Conservation (phyloP, 495 filamentous ascomycete genomes). For the Clohesyomyces aquaticus region DNA sequence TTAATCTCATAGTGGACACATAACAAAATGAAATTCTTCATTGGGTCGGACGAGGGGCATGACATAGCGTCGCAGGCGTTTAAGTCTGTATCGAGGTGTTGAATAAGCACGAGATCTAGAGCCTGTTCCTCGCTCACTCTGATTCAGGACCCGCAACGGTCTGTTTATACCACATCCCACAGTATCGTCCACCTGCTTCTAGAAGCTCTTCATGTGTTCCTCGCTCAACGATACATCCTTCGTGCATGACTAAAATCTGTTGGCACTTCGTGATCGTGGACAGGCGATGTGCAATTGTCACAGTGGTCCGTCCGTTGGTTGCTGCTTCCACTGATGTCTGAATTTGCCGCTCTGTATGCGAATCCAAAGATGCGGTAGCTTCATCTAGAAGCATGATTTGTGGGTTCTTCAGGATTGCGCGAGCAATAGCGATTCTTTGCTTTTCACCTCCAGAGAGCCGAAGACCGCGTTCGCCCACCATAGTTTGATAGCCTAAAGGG, state of each 20-base stretch:
- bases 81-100: no score
- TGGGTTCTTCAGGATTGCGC: slow-evolving; percentile 41
- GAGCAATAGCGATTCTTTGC: slow-evolving; percentile 43
- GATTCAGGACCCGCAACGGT: no score
- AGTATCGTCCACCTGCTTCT: no score
- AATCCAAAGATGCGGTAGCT: slow-evolving; percentile 79
- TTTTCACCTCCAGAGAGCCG: slow-evolving; percentile 46
- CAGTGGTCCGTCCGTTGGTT: slow-evolving; percentile 72
- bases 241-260: slow-evolving; percentile 74
- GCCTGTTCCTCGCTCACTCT: no score
- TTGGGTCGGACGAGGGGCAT: no score
- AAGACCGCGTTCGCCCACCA: slow-evolving; percentile 44
- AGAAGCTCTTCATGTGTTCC: slow-evolving; percentile 74
- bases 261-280: slow-evolving; percentile 76
- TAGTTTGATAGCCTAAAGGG: slow-evolving; percentile 45
- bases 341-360: slow-evolving; percentile 67
- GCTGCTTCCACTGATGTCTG: slow-evolving; percentile 74
- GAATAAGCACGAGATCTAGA: no score
- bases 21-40: no score
- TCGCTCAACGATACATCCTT: slow-evolving; percentile 64
- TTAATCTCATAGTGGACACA: no score
- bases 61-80: no score
- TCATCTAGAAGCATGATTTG: slow-evolving; percentile 69
- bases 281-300: slow-evolving; percentile 81
- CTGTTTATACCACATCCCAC: no score